Evolutionary conservation across 441 rosid species (phyloP).

Genomic region (Populus trichocarpa): DNA sequence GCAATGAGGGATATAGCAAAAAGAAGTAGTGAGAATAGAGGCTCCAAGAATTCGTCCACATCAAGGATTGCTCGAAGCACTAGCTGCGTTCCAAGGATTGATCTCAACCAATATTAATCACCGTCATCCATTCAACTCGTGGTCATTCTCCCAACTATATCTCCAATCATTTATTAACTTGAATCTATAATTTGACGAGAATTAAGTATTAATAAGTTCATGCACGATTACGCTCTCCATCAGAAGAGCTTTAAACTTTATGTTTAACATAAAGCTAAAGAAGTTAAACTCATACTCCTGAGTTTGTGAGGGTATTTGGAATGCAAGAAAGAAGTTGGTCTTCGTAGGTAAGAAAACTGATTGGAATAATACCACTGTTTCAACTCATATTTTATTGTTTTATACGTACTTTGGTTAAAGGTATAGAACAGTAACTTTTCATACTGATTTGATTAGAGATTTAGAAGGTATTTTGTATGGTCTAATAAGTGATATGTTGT

Average conservation of each 20-base stretch:
- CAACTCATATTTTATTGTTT: too few relatives aligned
- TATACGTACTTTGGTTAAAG: too few relatives aligned
- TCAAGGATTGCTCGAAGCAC: slow-evolving; percentile 26
- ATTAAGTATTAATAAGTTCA: background rate
- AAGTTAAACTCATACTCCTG: too few relatives aligned
- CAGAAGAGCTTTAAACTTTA: background rate
- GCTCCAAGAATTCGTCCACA: slow-evolving; percentile 3
- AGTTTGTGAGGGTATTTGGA: too few relatives aligned
- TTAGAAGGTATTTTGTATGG: too few relatives aligned
- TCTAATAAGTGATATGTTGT: too few relatives aligned
- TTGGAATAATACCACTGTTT: too few relatives aligned
- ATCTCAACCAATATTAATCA: background rate
- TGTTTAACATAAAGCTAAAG: background rate
- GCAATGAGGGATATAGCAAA: slow-evolving; percentile 40
- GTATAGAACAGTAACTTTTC: too few relatives aligned
- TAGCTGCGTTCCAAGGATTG: slow-evolving; percentile 37
- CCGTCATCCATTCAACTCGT: background rate
- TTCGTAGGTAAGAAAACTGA: too few relatives aligned
- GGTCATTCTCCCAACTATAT: background rate
- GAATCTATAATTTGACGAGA: background rate
- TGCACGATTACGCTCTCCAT: background rate
- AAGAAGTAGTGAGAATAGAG: slow-evolving; percentile 29
- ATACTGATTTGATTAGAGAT: too few relatives aligned
- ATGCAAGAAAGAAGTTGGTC: too few relatives aligned
- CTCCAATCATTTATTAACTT: background rate